Evolutionary conservation across 2,329 filamentous ascomycete genomes (phyloP).

Genomic region (Elsinoe batatas): DNA sequence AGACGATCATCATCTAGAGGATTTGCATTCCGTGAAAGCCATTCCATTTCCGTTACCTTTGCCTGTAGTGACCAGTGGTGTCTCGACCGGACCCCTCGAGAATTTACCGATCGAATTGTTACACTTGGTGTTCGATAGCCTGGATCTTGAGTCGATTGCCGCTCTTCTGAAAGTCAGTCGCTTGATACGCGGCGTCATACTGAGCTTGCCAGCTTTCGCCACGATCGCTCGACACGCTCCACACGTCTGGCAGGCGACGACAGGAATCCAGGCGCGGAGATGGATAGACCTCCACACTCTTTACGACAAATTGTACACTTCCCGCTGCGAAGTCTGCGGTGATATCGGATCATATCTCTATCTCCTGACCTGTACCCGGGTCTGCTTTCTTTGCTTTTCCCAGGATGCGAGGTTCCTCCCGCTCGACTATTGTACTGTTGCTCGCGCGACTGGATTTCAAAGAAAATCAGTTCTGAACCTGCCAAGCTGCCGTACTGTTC

Average conservation of each 20-base stretch:
- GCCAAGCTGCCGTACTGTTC: conserved; percentile 15
- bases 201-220: background rate
- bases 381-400: conserved; percentile 33
- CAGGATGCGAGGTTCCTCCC: conserved; percentile 25
- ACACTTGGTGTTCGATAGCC: background rate
- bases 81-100: background rate
- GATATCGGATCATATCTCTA: conserved; percentile 32
- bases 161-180: background rate
- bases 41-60: background rate
- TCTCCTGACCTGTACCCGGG: conserved; percentile 30
- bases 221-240: background rate
- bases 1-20: background rate
- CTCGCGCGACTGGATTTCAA: background rate
- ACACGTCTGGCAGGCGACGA: background rate
- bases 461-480: conserved; percentile 13
- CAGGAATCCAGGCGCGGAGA: conserved; percentile 22
- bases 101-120: background rate
- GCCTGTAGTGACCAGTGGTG: background rate
- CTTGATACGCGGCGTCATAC: background rate
- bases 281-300: conserved; percentile 26
- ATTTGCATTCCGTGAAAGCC: background rate
- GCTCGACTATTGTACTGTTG: conserved; percentile 6
- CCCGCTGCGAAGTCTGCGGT: conserved; percentile 28
- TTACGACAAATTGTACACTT: conserved; percentile 26
- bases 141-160: background rate